These are phyloP conservation scores for Lipomyces starkeyi DNA, from an alignment of 805 yeast species.

Conservation along the genomic window DNA sequence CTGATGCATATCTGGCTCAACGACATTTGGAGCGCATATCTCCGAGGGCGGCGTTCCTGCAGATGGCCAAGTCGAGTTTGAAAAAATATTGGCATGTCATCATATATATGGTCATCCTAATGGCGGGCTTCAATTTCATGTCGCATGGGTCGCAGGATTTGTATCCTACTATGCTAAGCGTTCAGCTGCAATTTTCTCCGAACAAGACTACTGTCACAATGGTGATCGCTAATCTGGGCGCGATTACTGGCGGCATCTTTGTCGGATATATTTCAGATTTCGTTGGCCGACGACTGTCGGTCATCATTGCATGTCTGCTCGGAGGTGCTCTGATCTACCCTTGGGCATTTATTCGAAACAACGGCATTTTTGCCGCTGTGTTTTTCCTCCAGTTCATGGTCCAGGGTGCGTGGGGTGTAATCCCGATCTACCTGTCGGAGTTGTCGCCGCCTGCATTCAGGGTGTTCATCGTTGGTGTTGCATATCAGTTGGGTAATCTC, in stretches of 20 bases:
- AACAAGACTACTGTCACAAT: conserved; percentile 64
- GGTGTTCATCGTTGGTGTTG: conserved; percentile 64
- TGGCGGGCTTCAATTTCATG: conserved; percentile 74
- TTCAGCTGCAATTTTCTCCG: conserved; percentile 55
- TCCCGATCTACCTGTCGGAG: conserved; percentile 70
- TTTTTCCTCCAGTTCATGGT: conserved; percentile 70
- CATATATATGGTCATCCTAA: conserved; percentile 61
- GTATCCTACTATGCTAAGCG: conserved; percentile 65
- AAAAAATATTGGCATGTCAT: conserved; percentile 65
- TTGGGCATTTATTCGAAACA: conserved; percentile 55
- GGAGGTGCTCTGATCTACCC: conserved; percentile 71
- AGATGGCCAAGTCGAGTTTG: conserved; percentile 48
- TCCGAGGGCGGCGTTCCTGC: conserved; percentile 14
- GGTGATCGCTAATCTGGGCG: conserved; percentile 70
- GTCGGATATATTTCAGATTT: conserved; percentile 65
- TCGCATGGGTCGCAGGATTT: conserved; percentile 79
- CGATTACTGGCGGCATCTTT: conserved; percentile 65
- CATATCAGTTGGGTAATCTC: conserved; percentile 75
- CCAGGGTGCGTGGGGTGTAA: conserved; percentile 77
- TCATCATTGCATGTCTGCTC: conserved; percentile 56
- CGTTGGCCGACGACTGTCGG: conserved; percentile 65
- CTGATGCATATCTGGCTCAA: conserved; percentile 47
- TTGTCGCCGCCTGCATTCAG: conserved; percentile 68
- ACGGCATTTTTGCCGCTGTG: conserved; percentile 60
- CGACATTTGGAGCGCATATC: conserved; percentile 20